phyloP scores from a whole-genome alignment of 2,329 filamentous ascomycete species.

The Aspergillus neoniger region DNA sequence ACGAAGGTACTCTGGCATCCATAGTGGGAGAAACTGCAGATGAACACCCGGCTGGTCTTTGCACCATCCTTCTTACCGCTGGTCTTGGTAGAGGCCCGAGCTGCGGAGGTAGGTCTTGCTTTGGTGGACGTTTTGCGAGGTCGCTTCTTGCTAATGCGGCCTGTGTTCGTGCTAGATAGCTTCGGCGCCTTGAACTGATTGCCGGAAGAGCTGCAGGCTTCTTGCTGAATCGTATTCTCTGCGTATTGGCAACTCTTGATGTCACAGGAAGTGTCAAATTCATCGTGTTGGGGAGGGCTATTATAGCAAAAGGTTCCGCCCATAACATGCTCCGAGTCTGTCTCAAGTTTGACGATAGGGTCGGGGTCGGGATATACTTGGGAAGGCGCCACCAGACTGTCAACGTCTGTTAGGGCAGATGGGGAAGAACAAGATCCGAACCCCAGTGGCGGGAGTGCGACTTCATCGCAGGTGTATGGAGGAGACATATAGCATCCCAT shows the following conservation, averaged over 20 bases:
- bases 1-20: constrained; percentile 73
- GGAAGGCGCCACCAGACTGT: constrained; percentile 14
- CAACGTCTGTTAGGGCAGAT: constrained; percentile 12
- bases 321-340: background rate
- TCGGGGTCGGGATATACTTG: constrained; percentile 25
- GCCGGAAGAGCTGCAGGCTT: background rate
- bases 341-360: constrained; percentile 17
- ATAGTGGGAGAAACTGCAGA: constrained; percentile 76
- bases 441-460: constrained; percentile 14
- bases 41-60: constrained; percentile 49
- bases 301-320: background rate
- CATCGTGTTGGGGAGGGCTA: background rate
- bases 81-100: constrained; percentile 12
- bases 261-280: background rate
- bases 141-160: constrained; percentile 4
- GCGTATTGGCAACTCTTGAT: background rate
- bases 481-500: constrained; percentile 25
- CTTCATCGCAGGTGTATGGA: constrained; percentile 22
- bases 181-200: background rate
- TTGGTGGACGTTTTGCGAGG: constrained; percentile 11
- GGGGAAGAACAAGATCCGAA: constrained; percentile 21
- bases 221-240: background rate
- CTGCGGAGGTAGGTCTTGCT: constrained; percentile 9
- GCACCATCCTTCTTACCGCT: constrained; percentile 9
- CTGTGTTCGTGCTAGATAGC: background rate